Percentiles rank a stretch among this genome's conserved stretches.
phyloP scores from a whole-genome alignment of 495 filamentous ascomycete genomes.

The Penicillium canariense region DNA sequence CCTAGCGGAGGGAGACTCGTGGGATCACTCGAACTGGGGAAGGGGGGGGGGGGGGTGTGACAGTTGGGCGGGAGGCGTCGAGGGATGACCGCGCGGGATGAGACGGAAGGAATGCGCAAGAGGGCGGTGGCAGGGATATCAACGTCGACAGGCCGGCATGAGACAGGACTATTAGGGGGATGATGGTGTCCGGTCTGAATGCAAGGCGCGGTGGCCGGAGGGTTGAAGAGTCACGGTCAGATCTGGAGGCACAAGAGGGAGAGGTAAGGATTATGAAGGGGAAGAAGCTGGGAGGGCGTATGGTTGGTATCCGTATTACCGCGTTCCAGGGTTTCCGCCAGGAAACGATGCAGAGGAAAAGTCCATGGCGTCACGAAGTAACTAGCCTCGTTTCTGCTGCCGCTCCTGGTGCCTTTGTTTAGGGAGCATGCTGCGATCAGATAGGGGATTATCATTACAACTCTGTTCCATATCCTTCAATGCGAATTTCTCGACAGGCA shows the following conservation, averaged over 20 bases:
- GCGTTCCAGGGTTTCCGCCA: conserved; percentile 11
- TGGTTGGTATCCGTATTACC: conserved; percentile 18
- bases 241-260: conserved; percentile 6
- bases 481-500: neutral
- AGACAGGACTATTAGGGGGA: conserved; percentile 19
- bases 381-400: neutral
- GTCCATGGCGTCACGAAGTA: conserved; percentile 29
- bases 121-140: conserved; percentile 19
- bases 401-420: too few species aligned
- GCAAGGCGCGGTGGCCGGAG: conserved; percentile 26
- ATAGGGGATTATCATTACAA: too few species aligned
- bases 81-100: conserved; percentile 23
- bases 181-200: conserved; percentile 15
- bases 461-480: too few species aligned
- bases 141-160: conserved; percentile 33
- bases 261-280: conserved; percentile 19
- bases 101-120: conserved; percentile 22
- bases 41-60: conserved; percentile 1
- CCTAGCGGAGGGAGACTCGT: conserved; percentile 22
- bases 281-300: conserved; percentile 11
- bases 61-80: conserved; percentile 21
- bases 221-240: conserved; percentile 14
- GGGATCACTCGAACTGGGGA: conserved; percentile 21
- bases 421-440: neutral
- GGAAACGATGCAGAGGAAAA: neutral